These are phyloP conservation scores for Takakia lepidozioides DNA, from an alignment of 225 moss, liverwort and hornwort species.

Conservation along the genomic window DNA sequence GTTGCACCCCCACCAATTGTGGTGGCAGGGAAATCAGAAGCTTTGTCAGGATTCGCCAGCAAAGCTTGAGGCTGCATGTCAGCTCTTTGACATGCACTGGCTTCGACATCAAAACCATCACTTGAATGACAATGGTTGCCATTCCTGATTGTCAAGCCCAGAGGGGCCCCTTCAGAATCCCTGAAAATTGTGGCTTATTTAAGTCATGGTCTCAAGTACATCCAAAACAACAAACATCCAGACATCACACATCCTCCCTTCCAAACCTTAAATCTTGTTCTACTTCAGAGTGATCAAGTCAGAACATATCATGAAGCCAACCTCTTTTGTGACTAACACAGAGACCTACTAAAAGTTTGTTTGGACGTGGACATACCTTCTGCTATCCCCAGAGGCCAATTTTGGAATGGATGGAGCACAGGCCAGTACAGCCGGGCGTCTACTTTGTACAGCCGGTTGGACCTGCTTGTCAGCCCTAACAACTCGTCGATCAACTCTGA, in stretches of 20 bases:
- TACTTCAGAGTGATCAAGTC: too few relatives aligned
- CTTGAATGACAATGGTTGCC: constrained; percentile 24
- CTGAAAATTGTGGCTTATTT: too few relatives aligned
- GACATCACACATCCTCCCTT: too few relatives aligned
- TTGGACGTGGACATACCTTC: constrained; percentile 55
- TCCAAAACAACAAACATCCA: too few relatives aligned
- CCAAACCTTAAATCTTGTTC: too few relatives aligned
- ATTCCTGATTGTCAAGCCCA: constrained; percentile 29
- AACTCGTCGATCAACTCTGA: constrained; percentile 81
- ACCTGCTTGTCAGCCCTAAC: constrained; percentile 91
- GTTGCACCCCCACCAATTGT: constrained; percentile 31
- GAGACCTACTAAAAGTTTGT: too few relatives aligned
- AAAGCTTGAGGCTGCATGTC: constrained; percentile 37
- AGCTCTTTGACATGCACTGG: constrained; percentile 41
- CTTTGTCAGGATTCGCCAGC: constrained; percentile 45
- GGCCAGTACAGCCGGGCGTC: constrained; percentile 35
- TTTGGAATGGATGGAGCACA: constrained; percentile 44
- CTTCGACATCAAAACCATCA: constrained; percentile 39
- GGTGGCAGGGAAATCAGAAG: constrained; percentile 24
- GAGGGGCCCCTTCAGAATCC: constrained; percentile 34
- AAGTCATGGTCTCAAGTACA: too few relatives aligned
- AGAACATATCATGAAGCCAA: too few relatives aligned
- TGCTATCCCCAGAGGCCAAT: constrained; percentile 32
- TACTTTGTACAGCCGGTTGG: constrained; percentile 43
- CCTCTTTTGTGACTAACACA: too few relatives aligned